Evolutionary conservation across 257 asterid genomes (phyloP).

Genomic region (Linaria vulgaris): DNA sequence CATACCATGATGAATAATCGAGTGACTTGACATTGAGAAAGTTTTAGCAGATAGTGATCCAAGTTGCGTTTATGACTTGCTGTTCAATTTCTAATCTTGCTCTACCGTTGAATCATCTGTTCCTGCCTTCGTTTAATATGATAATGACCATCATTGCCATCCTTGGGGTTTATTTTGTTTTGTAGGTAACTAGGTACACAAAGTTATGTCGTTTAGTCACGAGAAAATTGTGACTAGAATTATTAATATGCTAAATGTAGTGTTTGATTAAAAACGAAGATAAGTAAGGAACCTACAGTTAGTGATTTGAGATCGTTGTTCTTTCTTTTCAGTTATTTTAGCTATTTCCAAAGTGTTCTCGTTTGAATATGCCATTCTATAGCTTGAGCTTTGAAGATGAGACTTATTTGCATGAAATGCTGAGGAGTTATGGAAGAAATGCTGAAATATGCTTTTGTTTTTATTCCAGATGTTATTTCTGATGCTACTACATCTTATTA

Average conservation of each 20-base stretch:
- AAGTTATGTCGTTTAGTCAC: too few species aligned
- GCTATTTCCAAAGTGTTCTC: too few species aligned
- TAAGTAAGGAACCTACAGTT: not conserved
- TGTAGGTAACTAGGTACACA: too few species aligned
- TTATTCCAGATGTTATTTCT: not conserved
- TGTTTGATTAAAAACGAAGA: not conserved
- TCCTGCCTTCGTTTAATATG: too few species aligned
- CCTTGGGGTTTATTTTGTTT: conserved; percentile 1
- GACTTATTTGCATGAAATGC: conserved; percentile 5
- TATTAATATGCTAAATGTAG: not conserved
- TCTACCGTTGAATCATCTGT: conserved; percentile 10
- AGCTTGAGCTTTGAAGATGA: conserved; percentile 9
- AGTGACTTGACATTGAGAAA: not conserved
- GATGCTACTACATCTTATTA: not conserved
- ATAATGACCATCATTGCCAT: conserved; percentile 1
- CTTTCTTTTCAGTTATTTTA: conserved; percentile 8
- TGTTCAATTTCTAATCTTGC: not conserved
- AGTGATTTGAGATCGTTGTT: conserved; percentile 3
- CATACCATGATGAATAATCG: not conserved
- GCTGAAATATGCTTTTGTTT: not conserved
- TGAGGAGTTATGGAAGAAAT: conserved; percentile 13
- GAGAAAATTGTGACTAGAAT: not conserved
- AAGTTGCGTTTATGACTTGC: not conserved
- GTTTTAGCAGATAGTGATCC: not conserved
- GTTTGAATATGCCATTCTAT: too few species aligned